Conservation (phyloP, 352 stramenopile genomes). For the Phytophthora crassamura region DNA sequence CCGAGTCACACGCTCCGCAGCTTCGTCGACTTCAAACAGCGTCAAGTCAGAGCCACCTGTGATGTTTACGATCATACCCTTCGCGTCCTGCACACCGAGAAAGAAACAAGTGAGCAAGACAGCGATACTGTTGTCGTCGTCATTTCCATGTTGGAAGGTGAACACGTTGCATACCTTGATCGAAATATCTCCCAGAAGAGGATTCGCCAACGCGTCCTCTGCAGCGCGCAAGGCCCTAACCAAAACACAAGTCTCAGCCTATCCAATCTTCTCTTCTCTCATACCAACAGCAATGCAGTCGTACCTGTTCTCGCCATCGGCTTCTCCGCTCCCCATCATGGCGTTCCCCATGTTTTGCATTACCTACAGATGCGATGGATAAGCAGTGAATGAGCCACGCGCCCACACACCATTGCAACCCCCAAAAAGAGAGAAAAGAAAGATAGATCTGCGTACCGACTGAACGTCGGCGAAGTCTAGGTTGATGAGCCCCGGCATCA, state of each 20-base stretch:
- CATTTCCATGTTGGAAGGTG: not conserved
- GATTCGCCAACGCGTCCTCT: constrained; percentile 88
- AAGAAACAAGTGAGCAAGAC: constrained; percentile 2
- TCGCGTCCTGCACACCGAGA: constrained; percentile 66
- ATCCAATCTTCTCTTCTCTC: not conserved
- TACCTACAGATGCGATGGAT: constrained; percentile 43
- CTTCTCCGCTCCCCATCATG: constrained; percentile 93
- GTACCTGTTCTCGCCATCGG: constrained; percentile 88
- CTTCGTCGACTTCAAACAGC: constrained; percentile 92
- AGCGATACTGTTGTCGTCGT: not conserved
- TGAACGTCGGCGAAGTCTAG: constrained; percentile 90
- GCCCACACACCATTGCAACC: not conserved
- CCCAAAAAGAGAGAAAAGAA: not conserved
- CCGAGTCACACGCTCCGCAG: constrained; percentile 84
- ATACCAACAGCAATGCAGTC: constrained; percentile 6
- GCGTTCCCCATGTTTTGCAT: constrained; percentile 90
- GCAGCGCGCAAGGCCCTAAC: constrained; percentile 75
- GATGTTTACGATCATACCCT: constrained; percentile 96
- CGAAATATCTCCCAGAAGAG: constrained; percentile 89
- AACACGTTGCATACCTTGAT: constrained; percentile 59
- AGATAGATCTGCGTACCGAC: constrained; percentile 48
- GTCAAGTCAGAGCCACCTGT: constrained; percentile 94
- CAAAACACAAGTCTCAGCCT: constrained; percentile 13
- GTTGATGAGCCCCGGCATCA: constrained; percentile 90
- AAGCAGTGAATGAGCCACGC: constrained; percentile 2